Base-by-base conservation (phyloP, 306 rosid genomes). In the Astragalus membranaceus region DNA sequence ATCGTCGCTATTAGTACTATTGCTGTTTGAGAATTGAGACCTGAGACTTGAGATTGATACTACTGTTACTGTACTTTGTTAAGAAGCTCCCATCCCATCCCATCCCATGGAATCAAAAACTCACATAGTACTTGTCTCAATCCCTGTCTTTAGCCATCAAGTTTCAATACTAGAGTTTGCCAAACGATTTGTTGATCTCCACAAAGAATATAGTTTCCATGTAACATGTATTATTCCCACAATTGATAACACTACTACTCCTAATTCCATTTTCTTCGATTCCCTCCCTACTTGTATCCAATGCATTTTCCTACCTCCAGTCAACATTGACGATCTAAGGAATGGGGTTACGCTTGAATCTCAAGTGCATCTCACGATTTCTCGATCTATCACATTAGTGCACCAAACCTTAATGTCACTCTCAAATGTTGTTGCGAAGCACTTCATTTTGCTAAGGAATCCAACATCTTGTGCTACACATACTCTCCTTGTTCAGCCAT, bases 161-260 rank as follows among this genome's bases (percentile, higher is more conserved):
- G 47, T 75, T 5, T 70, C 80, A 3, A 70, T 80, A n/a, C 84
- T 81, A 0, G 75, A 72, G 44, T 81, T 81, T 12, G 78, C 85
- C 3, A 81, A 81, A 23, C 32, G 70, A 10, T 72, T 81, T 10
- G 8, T 77, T 17, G 44, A 54, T 32, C 79, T 73, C 10, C 60
- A 77, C 17, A 29, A 54, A 8, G 11, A 51, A 23, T 33, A 26
- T 26, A 26, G 12, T 13, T 74, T 81, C 56, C 50, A 68, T 3
- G 29, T 78, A 57, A 81, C 85, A 20, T 81, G 79, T 69, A 55
- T 81, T 62, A 74, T 81, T 44, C 82, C 85, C 50, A 68, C 77
- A 12, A 14, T 81, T 12, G 29, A 13, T 5, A 12, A 79, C 2
- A 14, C 83, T 54, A 13, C 72, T 0, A 33, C 47, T 0, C 1